These are phyloP conservation scores for Thermothielavioides terrestris DNA, from an alignment of 495 filamentous ascomycete species.

Conservation along the genomic window DNA sequence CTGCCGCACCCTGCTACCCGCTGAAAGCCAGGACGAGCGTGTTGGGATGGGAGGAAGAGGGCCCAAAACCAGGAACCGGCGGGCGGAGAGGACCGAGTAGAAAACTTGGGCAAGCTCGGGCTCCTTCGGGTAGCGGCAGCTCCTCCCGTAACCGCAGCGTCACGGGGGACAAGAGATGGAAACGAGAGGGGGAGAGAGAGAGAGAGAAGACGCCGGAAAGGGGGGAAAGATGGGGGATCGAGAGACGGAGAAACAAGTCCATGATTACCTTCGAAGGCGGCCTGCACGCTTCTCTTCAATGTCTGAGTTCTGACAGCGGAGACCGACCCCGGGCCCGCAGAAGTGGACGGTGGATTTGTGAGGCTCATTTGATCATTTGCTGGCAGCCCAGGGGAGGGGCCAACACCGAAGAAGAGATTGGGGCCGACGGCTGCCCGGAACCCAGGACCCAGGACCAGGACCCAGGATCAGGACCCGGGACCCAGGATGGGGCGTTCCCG, in stretches of 20 bases:
- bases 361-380: slow-evolving; percentile 37
- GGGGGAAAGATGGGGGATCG: neutral
- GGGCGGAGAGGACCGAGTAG: neutral
- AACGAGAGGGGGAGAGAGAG: neutral
- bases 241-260: slow-evolving; percentile 6
- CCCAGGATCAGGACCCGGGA: neutral
- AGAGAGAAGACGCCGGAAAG: neutral
- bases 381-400: neutral
- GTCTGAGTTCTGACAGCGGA: slow-evolving; percentile 41
- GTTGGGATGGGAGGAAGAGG: neutral
- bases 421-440: no score
- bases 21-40: neutral
- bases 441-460: neutral
- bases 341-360: slow-evolving; percentile 36
- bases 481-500: neutral
- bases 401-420: neutral
- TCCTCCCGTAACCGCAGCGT: neutral
- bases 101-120: slow-evolving; percentile 6
- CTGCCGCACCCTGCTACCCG: no score
- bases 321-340: slow-evolving; percentile 36
- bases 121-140: slow-evolving; percentile 14
- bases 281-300: slow-evolving; percentile 66
- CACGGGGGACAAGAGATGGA: neutral
- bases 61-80: no score
- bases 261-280: slow-evolving; percentile 77